A percentile compares a stretch with the other conserved stretches of the same genome.
Evolutionary conservation across 23 red algal genomes (phyloP).

Genomic region (Gracilaria vermiculophylla): DNA sequence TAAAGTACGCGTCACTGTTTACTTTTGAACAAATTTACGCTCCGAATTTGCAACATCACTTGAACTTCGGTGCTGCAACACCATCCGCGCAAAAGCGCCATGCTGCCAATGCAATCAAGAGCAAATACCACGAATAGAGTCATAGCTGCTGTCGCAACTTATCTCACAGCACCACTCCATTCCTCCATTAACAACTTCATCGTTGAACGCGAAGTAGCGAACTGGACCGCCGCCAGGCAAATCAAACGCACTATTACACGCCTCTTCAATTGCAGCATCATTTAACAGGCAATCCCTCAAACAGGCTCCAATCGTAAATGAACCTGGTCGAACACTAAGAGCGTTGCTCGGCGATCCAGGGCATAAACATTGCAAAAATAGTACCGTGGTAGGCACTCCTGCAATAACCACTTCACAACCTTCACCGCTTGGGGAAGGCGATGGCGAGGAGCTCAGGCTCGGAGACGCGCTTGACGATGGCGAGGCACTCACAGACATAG

Average conservation of each 20-base stretch:
- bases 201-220: slow-evolving; percentile 25
- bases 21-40: background rate
- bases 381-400: background rate
- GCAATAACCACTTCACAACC: background rate
- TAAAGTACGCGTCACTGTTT: too few species aligned
- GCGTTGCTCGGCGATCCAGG: slow-evolving; percentile 9
- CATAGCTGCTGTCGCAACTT: background rate
- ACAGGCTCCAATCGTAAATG: slow-evolving; percentile 1
- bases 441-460: background rate
- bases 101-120: background rate
- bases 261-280: background rate
- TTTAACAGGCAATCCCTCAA: background rate
- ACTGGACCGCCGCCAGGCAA: background rate
- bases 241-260: background rate
- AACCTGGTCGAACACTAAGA: background rate
- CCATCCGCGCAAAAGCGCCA: background rate
- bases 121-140: background rate
- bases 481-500: background rate
- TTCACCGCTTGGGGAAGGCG: background rate
- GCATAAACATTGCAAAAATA: background rate
- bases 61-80: too few species aligned
- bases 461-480: background rate
- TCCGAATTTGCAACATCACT: background rate
- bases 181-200: background rate
- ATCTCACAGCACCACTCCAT: background rate